A percentile compares a stretch with the other conserved stretches of the same genome.
Conservation (phyloP, 805 yeast genomes). For the Schwanniomyces yamadae region DNA sequence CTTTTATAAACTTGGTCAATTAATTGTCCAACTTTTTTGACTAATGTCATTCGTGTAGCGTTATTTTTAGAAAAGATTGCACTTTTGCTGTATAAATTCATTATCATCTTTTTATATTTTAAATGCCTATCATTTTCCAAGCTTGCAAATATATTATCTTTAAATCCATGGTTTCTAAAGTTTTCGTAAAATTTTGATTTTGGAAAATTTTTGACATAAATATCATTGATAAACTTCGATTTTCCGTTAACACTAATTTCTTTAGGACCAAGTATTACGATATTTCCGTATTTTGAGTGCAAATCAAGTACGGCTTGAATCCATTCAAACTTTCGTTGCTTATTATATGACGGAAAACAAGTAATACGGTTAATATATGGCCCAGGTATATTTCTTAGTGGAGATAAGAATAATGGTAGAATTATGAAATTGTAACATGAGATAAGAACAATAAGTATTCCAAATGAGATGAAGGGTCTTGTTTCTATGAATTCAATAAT, state of each 20-base stretch:
- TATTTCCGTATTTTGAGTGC: conserved; percentile 59
- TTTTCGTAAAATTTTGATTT: conserved; percentile 58
- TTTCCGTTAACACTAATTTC: conserved; percentile 61
- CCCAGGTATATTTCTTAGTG: conserved; percentile 56
- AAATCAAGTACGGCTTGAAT: conserved; percentile 41
- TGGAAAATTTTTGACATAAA: conserved; percentile 58
- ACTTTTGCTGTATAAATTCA: conserved; percentile 33
- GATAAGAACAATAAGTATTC: background rate
- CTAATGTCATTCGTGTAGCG: conserved; percentile 23
- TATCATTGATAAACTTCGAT: conserved; percentile 47
- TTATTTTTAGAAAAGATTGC: conserved; percentile 32
- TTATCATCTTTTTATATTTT: conserved; percentile 30
- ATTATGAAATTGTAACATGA: conserved; percentile 33
- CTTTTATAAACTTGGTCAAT: conserved; percentile 23
- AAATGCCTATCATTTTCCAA: conserved; percentile 50
- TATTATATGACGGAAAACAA: conserved; percentile 28
- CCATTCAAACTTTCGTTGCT: conserved; percentile 48
- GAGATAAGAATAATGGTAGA: conserved; percentile 49
- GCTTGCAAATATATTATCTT: conserved; percentile 58
- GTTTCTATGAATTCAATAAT: background rate
- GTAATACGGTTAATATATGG: conserved; percentile 53
- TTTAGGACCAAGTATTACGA: conserved; percentile 58
- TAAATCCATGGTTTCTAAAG: conserved; percentile 54
- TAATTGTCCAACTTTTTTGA: conserved; percentile 27
- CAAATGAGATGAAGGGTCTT: background rate